These are phyloP conservation scores for Dalbergia oliveri DNA, from an alignment of 306 rosid species.

Conservation along the genomic window DNA sequence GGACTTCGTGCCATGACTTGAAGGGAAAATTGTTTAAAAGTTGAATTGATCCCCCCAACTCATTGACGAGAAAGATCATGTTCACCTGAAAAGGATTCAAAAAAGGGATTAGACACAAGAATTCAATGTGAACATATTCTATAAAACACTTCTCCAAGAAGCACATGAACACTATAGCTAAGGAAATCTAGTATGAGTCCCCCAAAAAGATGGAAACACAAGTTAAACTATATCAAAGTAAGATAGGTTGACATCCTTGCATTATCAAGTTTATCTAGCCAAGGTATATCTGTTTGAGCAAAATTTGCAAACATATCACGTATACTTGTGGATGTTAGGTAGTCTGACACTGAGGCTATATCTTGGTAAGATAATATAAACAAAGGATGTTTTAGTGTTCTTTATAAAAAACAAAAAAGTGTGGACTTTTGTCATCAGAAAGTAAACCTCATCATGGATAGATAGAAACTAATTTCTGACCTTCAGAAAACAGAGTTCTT, in stretches of 20 bases:
- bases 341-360: slow-evolving; percentile 2
- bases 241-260: too few relatives aligned
- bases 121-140: slow-evolving; percentile 7
- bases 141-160: background rate
- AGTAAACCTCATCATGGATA: slow-evolving; percentile 8
- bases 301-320: slow-evolving; percentile 17
- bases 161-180: slow-evolving; percentile 11
- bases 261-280: too few relatives aligned
- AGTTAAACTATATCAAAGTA: background rate
- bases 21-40: slow-evolving; percentile 31
- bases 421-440: background rate
- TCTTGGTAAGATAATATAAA: slow-evolving; percentile 6
- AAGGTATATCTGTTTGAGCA: too few relatives aligned
- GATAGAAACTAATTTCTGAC: background rate
- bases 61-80: slow-evolving; percentile 48
- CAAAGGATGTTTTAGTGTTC: slow-evolving; percentile 26
- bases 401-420: background rate
- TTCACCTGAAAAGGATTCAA: slow-evolving; percentile 58
- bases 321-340: background rate
- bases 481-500: slow-evolving; percentile 1
- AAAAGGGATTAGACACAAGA: slow-evolving; percentile 37
- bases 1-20: slow-evolving; percentile 57
- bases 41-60: slow-evolving; percentile 45
- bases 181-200: slow-evolving; percentile 15
- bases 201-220: slow-evolving; percentile 23